Conservation (phyloP, 805 yeast genomes). For the Ascoidea rubescens region DNA sequence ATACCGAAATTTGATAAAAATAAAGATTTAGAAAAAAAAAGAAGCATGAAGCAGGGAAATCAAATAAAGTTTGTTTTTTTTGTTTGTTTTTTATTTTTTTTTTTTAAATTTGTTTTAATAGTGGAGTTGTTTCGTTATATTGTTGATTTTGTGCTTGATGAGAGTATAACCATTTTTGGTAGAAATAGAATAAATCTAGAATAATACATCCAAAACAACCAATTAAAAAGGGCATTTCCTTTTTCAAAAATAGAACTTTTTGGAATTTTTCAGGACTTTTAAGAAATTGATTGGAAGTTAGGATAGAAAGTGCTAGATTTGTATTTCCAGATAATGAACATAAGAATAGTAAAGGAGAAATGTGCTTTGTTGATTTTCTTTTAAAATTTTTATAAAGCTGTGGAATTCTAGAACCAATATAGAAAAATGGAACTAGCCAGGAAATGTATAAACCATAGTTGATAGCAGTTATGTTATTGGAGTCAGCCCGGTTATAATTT, state of each 20-base stretch:
- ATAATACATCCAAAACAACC: slow-evolving; percentile 79
- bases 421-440: slow-evolving; percentile 68
- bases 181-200: slow-evolving; percentile 61
- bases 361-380: slow-evolving; percentile 76
- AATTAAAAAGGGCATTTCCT: slow-evolving; percentile 68
- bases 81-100: not conserved
- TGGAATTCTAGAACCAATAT: slow-evolving; percentile 71
- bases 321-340: slow-evolving; percentile 59
- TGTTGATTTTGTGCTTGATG: not conserved
- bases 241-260: slow-evolving; percentile 34
- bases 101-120: too few relatives aligned
- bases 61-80: too few relatives aligned
- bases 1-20: too few relatives aligned
- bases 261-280: slow-evolving; percentile 17
- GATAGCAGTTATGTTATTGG: not conserved
- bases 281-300: slow-evolving; percentile 45
- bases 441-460: slow-evolving; percentile 39
- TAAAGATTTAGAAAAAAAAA: too few relatives aligned
- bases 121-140: not conserved
- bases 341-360: slow-evolving; percentile 61
- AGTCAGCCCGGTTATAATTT: slow-evolving; percentile 5
- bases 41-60: too few relatives aligned
- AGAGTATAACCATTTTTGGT: slow-evolving; percentile 33
- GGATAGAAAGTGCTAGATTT: slow-evolving; percentile 57
- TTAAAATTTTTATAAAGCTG: slow-evolving; percentile 65